Percentiles rank a stretch among this genome's conserved stretches.
Evolutionary conservation across 1,139 yeast genomes (phyloP).

Genomic region (Sugiyamaella paludigena): DNA sequence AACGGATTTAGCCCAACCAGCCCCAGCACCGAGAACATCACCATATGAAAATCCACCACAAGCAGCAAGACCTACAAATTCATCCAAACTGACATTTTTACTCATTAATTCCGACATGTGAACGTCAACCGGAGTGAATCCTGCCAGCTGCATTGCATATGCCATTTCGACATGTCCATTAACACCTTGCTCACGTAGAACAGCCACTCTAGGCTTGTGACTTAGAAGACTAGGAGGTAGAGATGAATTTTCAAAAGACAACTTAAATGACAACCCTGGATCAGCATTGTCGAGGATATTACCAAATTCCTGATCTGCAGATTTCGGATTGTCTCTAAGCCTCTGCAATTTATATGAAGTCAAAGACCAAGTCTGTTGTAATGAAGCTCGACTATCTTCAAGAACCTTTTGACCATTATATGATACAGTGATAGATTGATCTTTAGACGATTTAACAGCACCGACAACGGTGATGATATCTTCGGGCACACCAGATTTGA

Average conservation of each 20-base stretch:
- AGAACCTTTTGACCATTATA: conserved; percentile 50
- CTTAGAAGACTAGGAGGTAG: conserved; percentile 36
- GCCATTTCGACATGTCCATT: conserved; percentile 99
- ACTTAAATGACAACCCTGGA: conserved; percentile 84
- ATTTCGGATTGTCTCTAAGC: conserved; percentile 88
- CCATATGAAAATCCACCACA: conserved; percentile 99
- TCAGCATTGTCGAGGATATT: conserved; percentile 74
- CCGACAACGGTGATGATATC: conserved; percentile 64
- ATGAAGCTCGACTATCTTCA: conserved; percentile 57
- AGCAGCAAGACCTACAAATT: conserved; percentile 92
- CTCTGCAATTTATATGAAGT: conserved; percentile 91
- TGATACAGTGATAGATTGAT: conserved; percentile 51
- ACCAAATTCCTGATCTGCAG: conserved; percentile 83
- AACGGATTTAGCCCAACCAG: conserved; percentile 99
- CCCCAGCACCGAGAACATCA: conserved; percentile 98
- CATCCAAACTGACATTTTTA: conserved; percentile 70
- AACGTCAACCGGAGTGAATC: conserved; percentile 88
- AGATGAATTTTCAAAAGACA: conserved; percentile 54
- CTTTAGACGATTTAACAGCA: conserved; percentile 51
- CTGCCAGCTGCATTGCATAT: conserved; percentile 93
- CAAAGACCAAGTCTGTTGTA: conserved; percentile 83
- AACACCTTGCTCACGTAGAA: conserved; percentile 97
- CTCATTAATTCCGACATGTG: conserved; percentile 91
- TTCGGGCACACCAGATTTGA: conserved; percentile 55
- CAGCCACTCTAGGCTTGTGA: conserved; percentile 82